Conservation (phyloP, 352 stramenopile species). For the Phytophthora sansomeana region DNA sequence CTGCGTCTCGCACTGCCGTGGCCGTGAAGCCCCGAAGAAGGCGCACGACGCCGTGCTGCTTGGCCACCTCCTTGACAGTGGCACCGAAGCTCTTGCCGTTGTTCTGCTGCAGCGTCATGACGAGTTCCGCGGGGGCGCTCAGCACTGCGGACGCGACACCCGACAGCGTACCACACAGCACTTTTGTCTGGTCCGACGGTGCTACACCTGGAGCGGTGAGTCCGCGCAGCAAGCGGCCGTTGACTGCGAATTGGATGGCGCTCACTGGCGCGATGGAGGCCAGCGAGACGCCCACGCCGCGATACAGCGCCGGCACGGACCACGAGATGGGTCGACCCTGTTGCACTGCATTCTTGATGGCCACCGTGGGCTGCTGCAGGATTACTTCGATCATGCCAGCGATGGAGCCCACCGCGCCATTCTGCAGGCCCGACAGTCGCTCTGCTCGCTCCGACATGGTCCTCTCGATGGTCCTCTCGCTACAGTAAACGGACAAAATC, state of each 20-base stretch:
- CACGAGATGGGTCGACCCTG: conserved; percentile 75
- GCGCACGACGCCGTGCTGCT: conserved; percentile 51
- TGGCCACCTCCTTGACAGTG: conserved; percentile 68
- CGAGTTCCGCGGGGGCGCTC: conserved; percentile 77
- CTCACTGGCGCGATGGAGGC: conserved; percentile 83
- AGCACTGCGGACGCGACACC: conserved; percentile 70
- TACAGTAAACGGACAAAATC: too few species aligned
- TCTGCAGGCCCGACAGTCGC: conserved; percentile 74
- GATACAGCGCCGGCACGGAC: conserved; percentile 71
- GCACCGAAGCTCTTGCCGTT: conserved; percentile 69
- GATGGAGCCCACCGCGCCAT: conserved; percentile 81
- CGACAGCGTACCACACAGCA: conserved; percentile 68
- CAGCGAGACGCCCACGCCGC: conserved; percentile 79
- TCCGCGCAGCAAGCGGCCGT: conserved; percentile 69
- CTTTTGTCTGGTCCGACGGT: conserved; percentile 59
- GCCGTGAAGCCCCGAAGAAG: conserved; percentile 68
- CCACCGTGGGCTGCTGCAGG: conserved; percentile 84
- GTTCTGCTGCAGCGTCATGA: conserved; percentile 91
- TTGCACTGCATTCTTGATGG: conserved; percentile 89
- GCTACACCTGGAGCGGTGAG: conserved; percentile 21
- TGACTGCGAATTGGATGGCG: conserved; percentile 82
- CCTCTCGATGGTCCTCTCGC: too few species aligned
- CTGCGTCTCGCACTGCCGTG: conserved; percentile 69
- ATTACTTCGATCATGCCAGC: conserved; percentile 87
- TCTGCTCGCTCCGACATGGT: conserved; percentile 60